Percentiles rank a stretch among this genome's conserved stretches.
Evolutionary conservation across 768 basidiomycete species (phyloP).

Genomic region (Leccinellum luteum): DNA sequence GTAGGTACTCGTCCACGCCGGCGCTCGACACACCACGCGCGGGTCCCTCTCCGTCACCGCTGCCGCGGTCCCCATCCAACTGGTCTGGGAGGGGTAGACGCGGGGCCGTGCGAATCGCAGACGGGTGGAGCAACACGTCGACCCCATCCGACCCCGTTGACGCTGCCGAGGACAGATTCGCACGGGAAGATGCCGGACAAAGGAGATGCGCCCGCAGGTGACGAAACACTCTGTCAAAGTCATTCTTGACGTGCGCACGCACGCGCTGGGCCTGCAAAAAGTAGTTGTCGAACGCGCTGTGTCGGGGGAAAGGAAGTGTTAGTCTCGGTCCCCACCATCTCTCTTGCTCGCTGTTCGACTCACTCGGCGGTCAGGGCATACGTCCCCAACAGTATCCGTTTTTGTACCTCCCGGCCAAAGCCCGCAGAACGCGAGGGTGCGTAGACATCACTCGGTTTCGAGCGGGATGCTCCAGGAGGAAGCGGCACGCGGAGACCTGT

Average conservation of each 20-base stretch:
- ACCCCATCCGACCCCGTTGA: constrained; percentile 42
- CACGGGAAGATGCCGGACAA: background rate
- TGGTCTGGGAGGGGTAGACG: constrained; percentile 34
- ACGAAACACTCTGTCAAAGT: constrained; percentile 72
- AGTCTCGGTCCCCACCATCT: background rate
- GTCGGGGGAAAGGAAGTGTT: background rate
- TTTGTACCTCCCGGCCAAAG: constrained; percentile 84
- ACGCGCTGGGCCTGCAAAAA: constrained; percentile 90
- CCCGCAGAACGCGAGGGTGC: constrained; percentile 63
- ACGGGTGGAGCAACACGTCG: constrained; percentile 84
- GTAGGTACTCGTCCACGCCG: constrained; percentile 64
- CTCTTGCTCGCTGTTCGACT: constrained; percentile 35
- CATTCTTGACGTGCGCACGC: constrained; percentile 64
- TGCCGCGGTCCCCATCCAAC: background rate
- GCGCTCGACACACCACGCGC: constrained; percentile 7
- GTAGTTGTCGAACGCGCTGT: constrained; percentile 95
- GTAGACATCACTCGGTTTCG: constrained; percentile 56
- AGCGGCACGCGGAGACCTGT: constrained; percentile 53
- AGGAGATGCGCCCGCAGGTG: constrained; percentile 49
- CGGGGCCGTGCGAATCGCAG: constrained; percentile 85
- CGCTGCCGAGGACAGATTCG: background rate
- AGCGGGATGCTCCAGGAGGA: constrained; percentile 39
- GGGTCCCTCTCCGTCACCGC: constrained; percentile 2
- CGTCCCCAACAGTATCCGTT: constrained; percentile 85
- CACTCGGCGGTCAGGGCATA: constrained; percentile 92